Percentiles rank a stretch among this genome's conserved stretches.
Conservation (phyloP, 2,329 filamentous ascomycete species). For the Fusarium miscanthi region DNA sequence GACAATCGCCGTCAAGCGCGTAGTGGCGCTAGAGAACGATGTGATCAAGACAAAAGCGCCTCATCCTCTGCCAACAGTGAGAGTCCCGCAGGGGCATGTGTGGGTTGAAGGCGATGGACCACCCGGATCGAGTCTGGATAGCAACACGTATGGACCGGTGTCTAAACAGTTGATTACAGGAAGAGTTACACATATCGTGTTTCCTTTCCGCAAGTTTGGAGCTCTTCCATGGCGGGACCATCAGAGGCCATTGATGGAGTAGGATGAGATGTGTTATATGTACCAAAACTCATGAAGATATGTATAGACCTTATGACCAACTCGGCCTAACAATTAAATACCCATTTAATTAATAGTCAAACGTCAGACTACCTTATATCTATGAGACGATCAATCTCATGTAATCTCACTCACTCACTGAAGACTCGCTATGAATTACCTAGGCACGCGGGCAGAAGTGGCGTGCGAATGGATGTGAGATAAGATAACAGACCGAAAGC, state of each 20-base stretch:
- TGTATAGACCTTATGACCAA: neutral
- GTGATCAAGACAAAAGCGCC: slow-evolving; percentile 73
- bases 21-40: slow-evolving; percentile 86
- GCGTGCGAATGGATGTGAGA: neutral
- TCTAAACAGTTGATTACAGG: slow-evolving; percentile 80
- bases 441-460: neutral
- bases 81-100: slow-evolving; percentile 84
- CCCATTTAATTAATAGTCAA: neutral
- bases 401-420: slow-evolving; percentile 9
- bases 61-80: slow-evolving; percentile 66
- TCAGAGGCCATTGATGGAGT: slow-evolving; percentile 44
- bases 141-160: slow-evolving; percentile 90
- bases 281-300: neutral
- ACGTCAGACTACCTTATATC: neutral
- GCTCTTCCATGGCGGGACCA: slow-evolving; percentile 69
- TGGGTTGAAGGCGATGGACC: slow-evolving; percentile 95
- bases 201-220: slow-evolving; percentile 71
- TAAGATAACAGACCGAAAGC: slow-evolving; percentile 13
- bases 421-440: neutral
- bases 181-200: slow-evolving; percentile 77
- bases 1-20: slow-evolving; percentile 79
- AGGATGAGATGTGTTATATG: neutral
- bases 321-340: neutral
- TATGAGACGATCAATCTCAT: neutral
- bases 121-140: slow-evolving; percentile 78